These are phyloP conservation scores for Xylaria arbuscula DNA, from an alignment of 2,329 filamentous ascomycete genomes.

Conservation along the genomic window DNA sequence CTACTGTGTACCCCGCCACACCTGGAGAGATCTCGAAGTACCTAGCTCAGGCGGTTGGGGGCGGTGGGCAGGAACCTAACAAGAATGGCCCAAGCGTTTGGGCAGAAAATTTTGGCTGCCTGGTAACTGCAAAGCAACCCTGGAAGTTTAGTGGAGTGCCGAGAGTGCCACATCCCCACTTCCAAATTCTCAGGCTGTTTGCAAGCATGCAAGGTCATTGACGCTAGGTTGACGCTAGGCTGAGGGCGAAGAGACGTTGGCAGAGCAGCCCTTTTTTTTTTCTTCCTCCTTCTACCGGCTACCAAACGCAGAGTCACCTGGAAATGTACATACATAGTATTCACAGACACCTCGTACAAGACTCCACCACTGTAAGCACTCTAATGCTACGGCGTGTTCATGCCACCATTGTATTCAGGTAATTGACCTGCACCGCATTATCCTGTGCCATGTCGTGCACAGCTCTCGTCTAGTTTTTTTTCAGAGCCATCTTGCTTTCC, in stretches of 20 bases:
- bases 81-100: constrained; percentile 29
- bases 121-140: constrained; percentile 35
- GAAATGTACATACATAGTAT: background rate
- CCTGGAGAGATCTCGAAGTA: constrained; percentile 20
- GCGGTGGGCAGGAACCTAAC: constrained; percentile 20
- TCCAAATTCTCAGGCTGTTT: background rate
- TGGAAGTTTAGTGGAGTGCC: constrained; percentile 1
- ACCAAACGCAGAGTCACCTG: background rate
- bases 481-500: background rate
- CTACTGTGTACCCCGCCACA: constrained; percentile 34
- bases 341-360: background rate
- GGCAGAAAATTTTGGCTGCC: constrained; percentile 37
- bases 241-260: constrained; percentile 1
- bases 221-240: background rate
- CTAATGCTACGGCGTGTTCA: background rate
- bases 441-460: background rate
- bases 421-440: background rate
- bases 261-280: constrained; percentile 17
- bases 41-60: background rate
- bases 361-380: background rate
- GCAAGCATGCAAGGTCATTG: background rate
- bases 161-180: background rate
- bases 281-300: background rate
- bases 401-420: background rate
- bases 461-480: background rate